Evolutionary conservation across 495 filamentous ascomycete species (phyloP), one percentile per base, ranked within the genome.

Genomic region (Trichoderma reesei): DNA sequence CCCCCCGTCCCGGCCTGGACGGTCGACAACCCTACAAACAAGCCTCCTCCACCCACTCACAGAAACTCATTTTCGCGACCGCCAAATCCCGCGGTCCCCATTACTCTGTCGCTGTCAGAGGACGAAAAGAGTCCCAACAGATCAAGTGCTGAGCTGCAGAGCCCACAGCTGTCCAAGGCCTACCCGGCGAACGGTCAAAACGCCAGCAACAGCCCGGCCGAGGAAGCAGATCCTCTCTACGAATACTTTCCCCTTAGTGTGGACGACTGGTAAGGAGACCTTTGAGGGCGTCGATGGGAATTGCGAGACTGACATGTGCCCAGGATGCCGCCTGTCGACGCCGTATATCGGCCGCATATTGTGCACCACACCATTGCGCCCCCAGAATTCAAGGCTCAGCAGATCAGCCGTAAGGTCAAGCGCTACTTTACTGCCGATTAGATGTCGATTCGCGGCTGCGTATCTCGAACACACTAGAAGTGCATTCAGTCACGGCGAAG

Each of bases 191-290:
- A 71, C 13, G 74, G 73, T 26, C 70, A 68, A 14, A 71, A 68
- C 5, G 68, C 72, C 41, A 72, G 65, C 46, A 72, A 74, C 39
- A 81, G 79, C 73, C 87, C 89, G 13, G 81, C 86, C 61, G 91
- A 93, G 67, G 86, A 85, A 65, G 85, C 85, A 9, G 91, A 96
- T 70, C 78, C 91, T 66, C 74, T 95, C 31, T 96, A 96, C 69
- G 91, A 96, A 72, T 96, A 96, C 71, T 96, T 96, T 65, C 91
- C 91, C 5, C 79, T 96, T 31, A 90, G 88, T 26, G 73, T 93
- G 66, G 90, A 96, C 74, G 91, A 96, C 67, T 96, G 91, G 91
- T 80, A 60, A 66, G 73, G 10, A 62, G 56, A 60, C 26, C n/a
- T n/a, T n/a, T n/a, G n/a, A n/a, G n/a, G n/a, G n/a, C n/a, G n/a